These are phyloP conservation scores for Podaxis sp. DNA, from an alignment of 768 basidiomycete species.

Conservation along the genomic window DNA sequence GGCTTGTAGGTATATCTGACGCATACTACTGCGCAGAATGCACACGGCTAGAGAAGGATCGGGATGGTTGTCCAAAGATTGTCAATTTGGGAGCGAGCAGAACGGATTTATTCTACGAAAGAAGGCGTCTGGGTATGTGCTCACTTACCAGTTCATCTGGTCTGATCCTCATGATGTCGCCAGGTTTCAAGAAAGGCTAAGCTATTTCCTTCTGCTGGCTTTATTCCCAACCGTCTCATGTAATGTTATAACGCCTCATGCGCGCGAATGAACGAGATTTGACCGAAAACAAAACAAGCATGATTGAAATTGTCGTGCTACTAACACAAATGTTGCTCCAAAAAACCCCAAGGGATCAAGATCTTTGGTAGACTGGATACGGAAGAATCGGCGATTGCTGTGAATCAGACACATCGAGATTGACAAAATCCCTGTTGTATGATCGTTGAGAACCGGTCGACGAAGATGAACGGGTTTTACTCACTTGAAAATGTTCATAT, in stretches of 20 bases:
- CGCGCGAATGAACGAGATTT: not conserved
- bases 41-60: conserved; percentile 93
- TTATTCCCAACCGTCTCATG: not conserved
- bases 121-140: conserved; percentile 71
- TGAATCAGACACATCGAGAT: conserved; percentile 53
- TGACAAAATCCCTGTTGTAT: conserved; percentile 44
- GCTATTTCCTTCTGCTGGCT: not conserved
- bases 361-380: conserved; percentile 53
- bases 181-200: conserved; percentile 74
- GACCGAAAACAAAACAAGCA: not conserved
- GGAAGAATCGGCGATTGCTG: conserved; percentile 55
- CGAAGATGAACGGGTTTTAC: conserved; percentile 18
- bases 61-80: conserved; percentile 98
- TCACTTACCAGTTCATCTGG: not conserved
- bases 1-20: conserved; percentile 83
- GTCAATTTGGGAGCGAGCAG: conserved; percentile 94
- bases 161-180: not conserved
- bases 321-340: conserved; percentile 8
- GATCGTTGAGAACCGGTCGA: conserved; percentile 13
- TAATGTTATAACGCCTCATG: not conserved
- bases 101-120: conserved; percentile 90
- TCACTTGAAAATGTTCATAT: conserved; percentile 74
- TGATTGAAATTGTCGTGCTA: not conserved
- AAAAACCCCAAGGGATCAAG: conserved; percentile 12
- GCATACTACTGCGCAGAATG: conserved; percentile 99